phyloP scores from a whole-genome alignment of 2,329 filamentous ascomycete species.

The Phyllosticta paracitricarpa region DNA sequence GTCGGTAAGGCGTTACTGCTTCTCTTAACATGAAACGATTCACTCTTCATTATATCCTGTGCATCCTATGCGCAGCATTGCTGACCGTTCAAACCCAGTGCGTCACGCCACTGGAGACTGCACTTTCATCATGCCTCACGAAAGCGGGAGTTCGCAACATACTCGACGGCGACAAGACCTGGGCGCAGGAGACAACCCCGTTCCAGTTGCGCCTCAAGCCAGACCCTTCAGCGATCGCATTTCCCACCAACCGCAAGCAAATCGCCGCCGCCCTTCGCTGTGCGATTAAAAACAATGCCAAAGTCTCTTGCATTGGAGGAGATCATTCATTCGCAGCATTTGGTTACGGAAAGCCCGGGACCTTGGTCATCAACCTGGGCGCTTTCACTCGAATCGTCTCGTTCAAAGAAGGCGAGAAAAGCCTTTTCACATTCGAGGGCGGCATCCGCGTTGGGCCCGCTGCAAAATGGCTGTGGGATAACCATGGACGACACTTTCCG shows the following conservation, averaged over 20 bases:
- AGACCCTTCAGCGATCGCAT: conserved; percentile 13
- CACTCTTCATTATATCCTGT: background rate
- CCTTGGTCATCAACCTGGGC: conserved; percentile 14
- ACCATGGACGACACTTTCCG: conserved; percentile 15
- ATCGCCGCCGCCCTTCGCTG: conserved; percentile 13
- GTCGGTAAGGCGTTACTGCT: too few relatives aligned
- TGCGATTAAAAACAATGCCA: conserved; percentile 12
- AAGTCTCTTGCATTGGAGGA: conserved; percentile 13
- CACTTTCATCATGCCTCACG: conserved; percentile 11
- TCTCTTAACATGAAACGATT: background rate
- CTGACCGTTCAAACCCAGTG: background rate
- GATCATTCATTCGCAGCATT: conserved; percentile 14
- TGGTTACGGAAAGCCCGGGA: conserved; percentile 13
- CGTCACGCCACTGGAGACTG: background rate
- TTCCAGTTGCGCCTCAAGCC: conserved; percentile 14
- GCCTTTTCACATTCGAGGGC: conserved; percentile 14
- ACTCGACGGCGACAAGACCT: conserved; percentile 9
- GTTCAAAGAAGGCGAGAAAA: conserved; percentile 11
- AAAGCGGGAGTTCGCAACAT: conserved; percentile 2
- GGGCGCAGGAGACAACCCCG: conserved; percentile 11
- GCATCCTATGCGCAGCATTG: background rate
- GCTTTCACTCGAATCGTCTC: conserved; percentile 11
- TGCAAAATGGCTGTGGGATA: conserved; percentile 15
- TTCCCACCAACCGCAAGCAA: conserved; percentile 9
- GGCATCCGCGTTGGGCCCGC: conserved; percentile 14